Base-by-base conservation (phyloP, 352 stramenopile genomes). In the Aphanomyces euteiches region DNA sequence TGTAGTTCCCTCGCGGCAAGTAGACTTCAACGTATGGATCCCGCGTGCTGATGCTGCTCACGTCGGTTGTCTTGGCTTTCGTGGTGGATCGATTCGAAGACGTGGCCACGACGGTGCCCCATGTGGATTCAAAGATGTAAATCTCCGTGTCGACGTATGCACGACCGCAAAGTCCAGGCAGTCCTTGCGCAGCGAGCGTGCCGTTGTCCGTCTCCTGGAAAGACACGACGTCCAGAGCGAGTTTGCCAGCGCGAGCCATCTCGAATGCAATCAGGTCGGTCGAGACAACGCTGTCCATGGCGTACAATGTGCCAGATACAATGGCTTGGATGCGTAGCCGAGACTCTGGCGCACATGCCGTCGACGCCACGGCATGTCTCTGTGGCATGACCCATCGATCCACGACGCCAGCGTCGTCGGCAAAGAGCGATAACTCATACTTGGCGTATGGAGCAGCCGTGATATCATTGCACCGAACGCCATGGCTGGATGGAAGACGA, bases 1-100 rank as follows among this genome's bases (percentile, higher is more conserved):
- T 72, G 67, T 90, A 92, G 47, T 81, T 67, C 40, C 78, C 79
- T 2, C 68, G 36, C 3, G 79, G 79, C 1, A 92, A 69, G 0
- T 76, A 76, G 19, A 92, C 73, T 13, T 85, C 88, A 50, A 92
- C 56, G 71, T 82, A 93, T 47, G 85, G 84, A 34, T 90, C 85
- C 4, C 83, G 84, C 54, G 90, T 90, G 72, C 80, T 93, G 59
- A 92, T 78, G 13, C 60, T 67, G 37, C 21, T 37, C 28, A 56
- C 28, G 60, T 37, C 28, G 28, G 28, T 13, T 3, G 60, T 54
- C 5, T 19, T 17, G 0, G 54, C 21, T n/a, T 47, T 19, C n/a
- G 38, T 19, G 2, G 28, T 10, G 3, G 60, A 37, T 17, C 60
- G 60, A 56, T 10, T 21, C 7, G 15, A 15, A 5, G 37, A 37